A percentile compares a stretch with the other conserved stretches of the same genome.
These are phyloP conservation scores for Eucalyptus pauciflora DNA, from an alignment of 345 rosid genomes.

Conservation along the genomic window DNA sequence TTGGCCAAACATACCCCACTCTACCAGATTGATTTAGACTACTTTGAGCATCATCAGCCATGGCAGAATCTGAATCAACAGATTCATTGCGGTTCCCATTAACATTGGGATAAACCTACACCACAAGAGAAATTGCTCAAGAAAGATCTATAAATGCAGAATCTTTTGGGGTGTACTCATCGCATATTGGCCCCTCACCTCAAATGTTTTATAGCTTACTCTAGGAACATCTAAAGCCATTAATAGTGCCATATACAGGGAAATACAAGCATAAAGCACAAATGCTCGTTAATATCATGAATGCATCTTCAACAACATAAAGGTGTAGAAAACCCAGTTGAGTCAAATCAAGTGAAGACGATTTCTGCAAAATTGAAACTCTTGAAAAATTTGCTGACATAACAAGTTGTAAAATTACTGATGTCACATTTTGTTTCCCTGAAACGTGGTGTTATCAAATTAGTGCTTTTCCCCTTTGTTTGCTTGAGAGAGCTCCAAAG, in stretches of 20 bases:
- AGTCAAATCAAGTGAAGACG: background rate
- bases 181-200: background rate
- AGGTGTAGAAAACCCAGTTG: background rate
- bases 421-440: background rate
- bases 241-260: background rate
- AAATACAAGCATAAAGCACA: background rate
- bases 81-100: slow-evolving; percentile 33
- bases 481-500: background rate
- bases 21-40: slow-evolving; percentile 28
- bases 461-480: background rate
- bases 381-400: background rate
- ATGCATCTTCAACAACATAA: background rate
- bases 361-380: background rate
- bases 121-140: background rate
- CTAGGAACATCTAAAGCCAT: background rate
- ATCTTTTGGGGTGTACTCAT: background rate
- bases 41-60: slow-evolving; percentile 77
- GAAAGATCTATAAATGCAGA: background rate
- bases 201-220: background rate
- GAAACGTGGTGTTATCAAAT: background rate
- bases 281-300: background rate
- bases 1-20: slow-evolving; percentile 28
- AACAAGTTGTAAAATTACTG: background rate
- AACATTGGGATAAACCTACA: slow-evolving; percentile 51
- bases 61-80: slow-evolving; percentile 35